Percentiles rank a stretch among this genome's conserved stretches.
Evolutionary conservation across 176 grass and related monocot genomes (phyloP).

Genomic region (Carex kokanica): DNA sequence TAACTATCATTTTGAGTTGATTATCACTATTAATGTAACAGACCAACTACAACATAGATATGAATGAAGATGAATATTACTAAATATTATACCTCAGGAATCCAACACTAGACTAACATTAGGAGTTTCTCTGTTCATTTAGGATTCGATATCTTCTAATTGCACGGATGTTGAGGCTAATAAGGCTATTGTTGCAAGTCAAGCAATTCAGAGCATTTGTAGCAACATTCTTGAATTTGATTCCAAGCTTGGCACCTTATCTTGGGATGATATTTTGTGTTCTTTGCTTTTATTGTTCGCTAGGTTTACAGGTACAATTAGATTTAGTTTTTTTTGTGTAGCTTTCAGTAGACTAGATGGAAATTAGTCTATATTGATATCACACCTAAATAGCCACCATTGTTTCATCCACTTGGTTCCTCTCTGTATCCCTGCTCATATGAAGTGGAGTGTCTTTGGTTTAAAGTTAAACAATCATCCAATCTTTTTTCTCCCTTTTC

Average conservation of each 20-base stretch:
- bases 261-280: slow-evolving; percentile 89
- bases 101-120: background rate
- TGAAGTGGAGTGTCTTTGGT: slow-evolving; percentile 11
- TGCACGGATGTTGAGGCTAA: slow-evolving; percentile 87
- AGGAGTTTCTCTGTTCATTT: slow-evolving; percentile 6
- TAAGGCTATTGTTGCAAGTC: slow-evolving; percentile 90
- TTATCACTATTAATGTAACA: background rate
- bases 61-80: background rate
- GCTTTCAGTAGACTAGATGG: background rate
- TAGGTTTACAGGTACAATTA: slow-evolving; percentile 82
- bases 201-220: slow-evolving; percentile 82
- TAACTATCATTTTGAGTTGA: background rate
- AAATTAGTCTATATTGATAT: background rate
- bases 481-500: slow-evolving; percentile 4
- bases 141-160: slow-evolving; percentile 99
- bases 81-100: background rate
- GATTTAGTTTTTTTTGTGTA: slow-evolving; percentile 13
- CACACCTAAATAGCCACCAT: slow-evolving; percentile 6
- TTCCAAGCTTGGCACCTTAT: slow-evolving; percentile 94
- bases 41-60: background rate
- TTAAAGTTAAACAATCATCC: slow-evolving; percentile 1
- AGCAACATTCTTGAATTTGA: slow-evolving; percentile 84
- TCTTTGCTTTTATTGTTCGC: slow-evolving; percentile 84
- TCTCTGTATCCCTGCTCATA: background rate
- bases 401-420: slow-evolving; percentile 15